Evolutionary conservation across 1,284 basidiomycete genomes (phyloP).

Genomic region (Microbotryum violaceum): DNA sequence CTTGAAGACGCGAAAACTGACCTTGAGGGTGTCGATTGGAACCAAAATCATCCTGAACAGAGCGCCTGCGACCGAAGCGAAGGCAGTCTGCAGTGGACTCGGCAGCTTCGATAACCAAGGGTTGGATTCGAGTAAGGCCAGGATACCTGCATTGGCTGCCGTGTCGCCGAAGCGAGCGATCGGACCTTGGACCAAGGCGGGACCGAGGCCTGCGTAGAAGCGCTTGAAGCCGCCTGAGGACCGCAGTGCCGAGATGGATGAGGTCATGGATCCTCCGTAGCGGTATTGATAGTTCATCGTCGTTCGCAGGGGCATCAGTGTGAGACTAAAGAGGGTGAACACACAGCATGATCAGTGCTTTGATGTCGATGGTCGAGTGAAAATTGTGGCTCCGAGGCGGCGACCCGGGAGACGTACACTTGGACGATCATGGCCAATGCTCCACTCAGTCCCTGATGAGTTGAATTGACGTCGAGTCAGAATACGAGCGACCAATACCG

Average conservation of each 20-base stretch:
- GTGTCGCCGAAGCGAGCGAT: conserved; percentile 74
- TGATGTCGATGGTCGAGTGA: background rate
- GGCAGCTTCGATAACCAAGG: conserved; percentile 58
- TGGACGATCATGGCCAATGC: conserved; percentile 73
- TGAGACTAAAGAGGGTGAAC: background rate
- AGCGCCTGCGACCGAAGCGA: conserved; percentile 46
- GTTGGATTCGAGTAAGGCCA: conserved; percentile 65
- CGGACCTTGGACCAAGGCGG: conserved; percentile 71
- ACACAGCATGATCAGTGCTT: conserved; percentile 13
- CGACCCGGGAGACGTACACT: conserved; percentile 52
- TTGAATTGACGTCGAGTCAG: background rate
- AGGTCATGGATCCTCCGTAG: conserved; percentile 63
- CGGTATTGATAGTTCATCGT: conserved; percentile 63
- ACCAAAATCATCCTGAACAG: conserved; percentile 74
- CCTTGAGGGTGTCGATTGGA: conserved; percentile 77
- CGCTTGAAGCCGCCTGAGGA: conserved; percentile 55
- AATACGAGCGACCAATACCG: background rate
- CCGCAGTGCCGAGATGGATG: conserved; percentile 59
- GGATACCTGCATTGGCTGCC: conserved; percentile 70
- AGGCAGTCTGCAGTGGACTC: conserved; percentile 52
- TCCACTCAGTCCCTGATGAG: conserved; percentile 20
- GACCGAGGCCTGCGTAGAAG: conserved; percentile 60
- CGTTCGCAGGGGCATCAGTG: conserved; percentile 48
- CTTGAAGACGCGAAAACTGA: background rate
- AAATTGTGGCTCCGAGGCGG: conserved; percentile 32